Evolutionary conservation across 2,329 filamentous ascomycete species (phyloP).

Genomic region (Parastagonospora avenae): DNA sequence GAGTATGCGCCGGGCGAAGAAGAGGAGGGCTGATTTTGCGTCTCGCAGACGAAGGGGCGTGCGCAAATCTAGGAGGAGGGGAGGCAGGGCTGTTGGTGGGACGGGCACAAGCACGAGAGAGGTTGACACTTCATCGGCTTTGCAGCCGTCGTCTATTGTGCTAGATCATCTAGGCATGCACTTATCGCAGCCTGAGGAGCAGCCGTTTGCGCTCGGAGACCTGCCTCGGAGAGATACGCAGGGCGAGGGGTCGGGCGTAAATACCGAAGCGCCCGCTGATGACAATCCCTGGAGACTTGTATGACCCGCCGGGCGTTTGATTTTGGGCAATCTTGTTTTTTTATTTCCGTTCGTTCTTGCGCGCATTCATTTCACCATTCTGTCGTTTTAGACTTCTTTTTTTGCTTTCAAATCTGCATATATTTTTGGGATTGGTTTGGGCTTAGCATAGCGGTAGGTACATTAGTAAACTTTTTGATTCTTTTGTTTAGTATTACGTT

Average conservation of each 20-base stretch:
- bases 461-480: too few species aligned
- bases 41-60: neutral
- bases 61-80: slow-evolving; percentile 6
- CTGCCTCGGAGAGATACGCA: neutral
- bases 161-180: slow-evolving; percentile 1
- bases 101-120: neutral
- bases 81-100: slow-evolving; percentile 6
- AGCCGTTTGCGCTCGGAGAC: neutral
- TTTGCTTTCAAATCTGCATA: too few species aligned
- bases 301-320: too few species aligned
- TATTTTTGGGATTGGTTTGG: too few species aligned
- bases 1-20: slow-evolving; percentile 7
- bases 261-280: neutral
- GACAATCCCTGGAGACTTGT: too few species aligned
- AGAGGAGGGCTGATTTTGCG: slow-evolving; percentile 1
- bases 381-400: too few species aligned
- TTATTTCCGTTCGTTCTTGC: too few species aligned
- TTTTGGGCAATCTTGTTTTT: too few species aligned
- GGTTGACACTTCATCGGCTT: neutral
- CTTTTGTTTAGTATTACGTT: too few species aligned
- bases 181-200: neutral
- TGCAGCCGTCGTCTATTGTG: neutral
- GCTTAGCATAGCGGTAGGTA: too few species aligned
- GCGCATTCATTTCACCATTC: too few species aligned
- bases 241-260: neutral